phyloP scores from a whole-genome alignment of 1,139 yeast species.

The Saccharomyces hybrid region DNA sequence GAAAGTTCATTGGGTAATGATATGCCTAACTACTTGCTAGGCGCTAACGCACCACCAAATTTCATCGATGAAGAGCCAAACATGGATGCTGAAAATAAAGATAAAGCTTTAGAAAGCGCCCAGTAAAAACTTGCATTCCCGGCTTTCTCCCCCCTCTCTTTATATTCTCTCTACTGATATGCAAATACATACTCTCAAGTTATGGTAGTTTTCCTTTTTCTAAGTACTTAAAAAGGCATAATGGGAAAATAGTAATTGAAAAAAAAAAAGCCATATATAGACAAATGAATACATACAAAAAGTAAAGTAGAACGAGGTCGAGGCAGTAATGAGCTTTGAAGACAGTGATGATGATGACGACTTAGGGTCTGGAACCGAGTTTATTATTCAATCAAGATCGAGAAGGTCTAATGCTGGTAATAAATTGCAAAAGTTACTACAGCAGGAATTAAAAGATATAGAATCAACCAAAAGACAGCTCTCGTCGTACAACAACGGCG shows the following conservation, averaged over 20 bases:
- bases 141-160: neutral
- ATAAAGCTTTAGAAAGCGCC: neutral
- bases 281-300: neutral
- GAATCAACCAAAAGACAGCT: slow-evolving; percentile 31
- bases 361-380: slow-evolving; percentile 8
- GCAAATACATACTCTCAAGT: neutral
- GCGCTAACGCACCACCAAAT: slow-evolving; percentile 18
- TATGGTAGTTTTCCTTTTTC: neutral
- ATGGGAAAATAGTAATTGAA: neutral
- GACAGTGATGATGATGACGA: slow-evolving; percentile 7
- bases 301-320: too few species aligned
- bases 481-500: neutral
- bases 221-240: neutral
- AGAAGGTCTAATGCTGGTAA: slow-evolving; percentile 90
- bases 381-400: slow-evolving; percentile 42
- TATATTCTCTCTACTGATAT: neutral
- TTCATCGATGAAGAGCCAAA: slow-evolving; percentile 25
- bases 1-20: slow-evolving; percentile 9
- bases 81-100: neutral
- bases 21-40: slow-evolving; percentile 20
- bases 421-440: slow-evolving; percentile 62
- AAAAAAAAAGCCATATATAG: neutral
- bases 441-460: slow-evolving; percentile 47
- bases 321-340: too few species aligned
- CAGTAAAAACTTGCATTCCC: neutral